Percentiles rank a stretch among this genome's conserved stretches.
phyloP scores from a whole-genome alignment of 768 basidiomycete species.

The Kwoniella sp. region DNA sequence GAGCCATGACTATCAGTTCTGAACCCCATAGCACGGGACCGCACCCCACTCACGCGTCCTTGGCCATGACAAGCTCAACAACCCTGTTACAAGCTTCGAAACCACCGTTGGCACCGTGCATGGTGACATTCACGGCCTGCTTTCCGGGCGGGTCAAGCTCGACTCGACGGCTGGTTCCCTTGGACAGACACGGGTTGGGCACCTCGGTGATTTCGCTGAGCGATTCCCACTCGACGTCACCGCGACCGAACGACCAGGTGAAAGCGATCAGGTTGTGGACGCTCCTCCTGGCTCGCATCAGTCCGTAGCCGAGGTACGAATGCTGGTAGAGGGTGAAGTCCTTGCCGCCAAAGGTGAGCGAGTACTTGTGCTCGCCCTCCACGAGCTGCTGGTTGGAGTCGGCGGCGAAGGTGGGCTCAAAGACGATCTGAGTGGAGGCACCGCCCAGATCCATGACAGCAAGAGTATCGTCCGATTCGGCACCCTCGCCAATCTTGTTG shows the following conservation, averaged over 20 bases:
- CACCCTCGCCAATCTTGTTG: conserved; percentile 62
- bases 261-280: conserved; percentile 90
- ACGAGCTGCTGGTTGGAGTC: conserved; percentile 54
- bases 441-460: conserved; percentile 96
- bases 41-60: conserved; percentile 68
- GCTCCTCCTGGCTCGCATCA: conserved; percentile 78
- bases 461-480: conserved; percentile 59
- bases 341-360: conserved; percentile 67
- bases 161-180: conserved; percentile 61
- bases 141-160: conserved; percentile 58
- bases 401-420: conserved; percentile 68
- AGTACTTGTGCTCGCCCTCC: conserved; percentile 89
- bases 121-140: conserved; percentile 63
- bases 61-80: conserved; percentile 83
- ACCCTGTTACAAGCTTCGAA: conserved; percentile 82
- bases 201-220: conserved; percentile 51
- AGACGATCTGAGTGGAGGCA: conserved; percentile 95
- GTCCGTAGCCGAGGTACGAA: conserved; percentile 93
- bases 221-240: conserved; percentile 50
- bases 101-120: conserved; percentile 76
- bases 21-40: background rate
- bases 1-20: background rate
- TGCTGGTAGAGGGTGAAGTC: conserved; percentile 85
- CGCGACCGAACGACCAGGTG: conserved; percentile 56
- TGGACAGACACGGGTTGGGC: conserved; percentile 78